Base-by-base conservation (phyloP, 805 yeast genomes). In the Candida verbasci region DNA sequence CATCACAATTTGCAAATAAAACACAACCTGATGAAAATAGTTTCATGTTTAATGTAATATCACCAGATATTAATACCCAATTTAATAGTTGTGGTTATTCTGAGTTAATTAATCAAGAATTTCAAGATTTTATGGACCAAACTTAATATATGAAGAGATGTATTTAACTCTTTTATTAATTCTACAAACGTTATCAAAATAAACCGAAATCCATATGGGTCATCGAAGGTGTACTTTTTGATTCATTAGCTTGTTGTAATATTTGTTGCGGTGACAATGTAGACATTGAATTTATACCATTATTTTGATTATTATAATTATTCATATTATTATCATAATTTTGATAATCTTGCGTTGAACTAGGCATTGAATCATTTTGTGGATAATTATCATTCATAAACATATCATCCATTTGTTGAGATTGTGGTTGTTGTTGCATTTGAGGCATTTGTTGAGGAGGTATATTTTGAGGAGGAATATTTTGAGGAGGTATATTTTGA, bases 191-290 rank as follows among this genome's bases (percentile, higher is more conserved):
- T 20, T 18, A 22, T 29, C 10, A 30, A 18, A 25, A 28, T 16
- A 28, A 23, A 17, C 31, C 37, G 17, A 27, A 35, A 18, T 35
- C 38, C 23, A 27, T 23, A 12, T 35, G 30, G 8, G 33, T 24
- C 38, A 35, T 35, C 7, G 27, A 16, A 15, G 39, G 39, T 8
- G 39, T 35, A 26, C 14, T 35, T 22, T 35, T 29, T 6, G 34
- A 28, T 16, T 29, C 34, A 14, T 35, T 31, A 39, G 53, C 54
- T 45, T 57, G 68, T 46, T 50, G 68, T 29, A 60, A 52, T 9
- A 65, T 51, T 36, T 64, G 69, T 41, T 62, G 71, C 3, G 70
- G 70, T 1, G 70, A 62, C 15, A 65, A 56, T 6, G 56, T 39
- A 33, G 44, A 50, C 31, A 40, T 34, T 10, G 24, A 25, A 30